A percentile compares a stretch with the other conserved stretches of the same genome.
phyloP scores from a whole-genome alignment of 768 basidiomycete species.

The Ramaria sp. region DNA sequence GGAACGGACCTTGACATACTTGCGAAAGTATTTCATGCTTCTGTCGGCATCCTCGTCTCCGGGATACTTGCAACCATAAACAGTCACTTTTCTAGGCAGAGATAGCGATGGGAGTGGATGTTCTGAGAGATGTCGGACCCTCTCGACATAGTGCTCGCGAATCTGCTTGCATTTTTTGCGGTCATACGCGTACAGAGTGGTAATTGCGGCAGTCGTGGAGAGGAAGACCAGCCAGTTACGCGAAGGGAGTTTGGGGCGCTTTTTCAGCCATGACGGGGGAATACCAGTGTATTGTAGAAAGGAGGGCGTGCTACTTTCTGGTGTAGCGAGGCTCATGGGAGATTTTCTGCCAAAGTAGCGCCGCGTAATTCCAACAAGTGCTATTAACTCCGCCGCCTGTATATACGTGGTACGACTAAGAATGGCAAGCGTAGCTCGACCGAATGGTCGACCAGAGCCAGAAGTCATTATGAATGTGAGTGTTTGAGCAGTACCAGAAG shows the following conservation, averaged over 20 bases:
- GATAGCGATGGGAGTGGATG: slow-evolving; percentile 54
- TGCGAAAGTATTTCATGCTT: slow-evolving; percentile 80
- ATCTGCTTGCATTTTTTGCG: slow-evolving; percentile 69
- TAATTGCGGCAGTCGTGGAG: slow-evolving; percentile 54
- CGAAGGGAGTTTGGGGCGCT: slow-evolving; percentile 78
- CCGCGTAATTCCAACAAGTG: neutral
- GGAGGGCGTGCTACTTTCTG: neutral
- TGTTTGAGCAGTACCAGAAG: slow-evolving; percentile 3
- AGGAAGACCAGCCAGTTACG: slow-evolving; percentile 94
- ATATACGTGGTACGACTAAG: neutral
- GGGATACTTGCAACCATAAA: slow-evolving; percentile 86
- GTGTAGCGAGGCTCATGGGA: neutral
- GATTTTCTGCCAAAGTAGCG: neutral
- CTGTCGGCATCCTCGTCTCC: slow-evolving; percentile 89
- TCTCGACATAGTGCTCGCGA: slow-evolving; percentile 65
- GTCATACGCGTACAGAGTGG: slow-evolving; percentile 80
- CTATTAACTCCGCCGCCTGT: too few relatives aligned
- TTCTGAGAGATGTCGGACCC: slow-evolving; percentile 69
- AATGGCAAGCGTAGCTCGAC: neutral
- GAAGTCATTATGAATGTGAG: slow-evolving; percentile 60
- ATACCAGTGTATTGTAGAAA: slow-evolving; percentile 28
- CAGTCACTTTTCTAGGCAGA: slow-evolving; percentile 66
- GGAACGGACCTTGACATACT: slow-evolving; percentile 84
- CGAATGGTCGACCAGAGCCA: slow-evolving; percentile 47
- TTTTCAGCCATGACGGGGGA: slow-evolving; percentile 68